phyloP scores from a whole-genome alignment of 192 early-diverging fungal species.

The Phycomyces nitens region DNA sequence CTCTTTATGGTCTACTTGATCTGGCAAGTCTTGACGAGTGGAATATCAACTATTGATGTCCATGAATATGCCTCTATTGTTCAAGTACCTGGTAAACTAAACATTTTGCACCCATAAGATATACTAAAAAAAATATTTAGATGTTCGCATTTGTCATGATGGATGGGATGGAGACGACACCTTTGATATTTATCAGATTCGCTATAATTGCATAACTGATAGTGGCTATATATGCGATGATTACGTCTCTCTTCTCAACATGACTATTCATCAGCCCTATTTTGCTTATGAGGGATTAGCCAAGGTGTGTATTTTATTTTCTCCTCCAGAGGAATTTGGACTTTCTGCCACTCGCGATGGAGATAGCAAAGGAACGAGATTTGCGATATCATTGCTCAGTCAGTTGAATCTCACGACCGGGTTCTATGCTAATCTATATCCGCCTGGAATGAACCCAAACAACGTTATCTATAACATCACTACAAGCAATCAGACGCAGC shows the following conservation, averaged over 20 bases:
- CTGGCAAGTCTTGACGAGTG: no score
- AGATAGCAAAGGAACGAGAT: slow-evolving; percentile 27
- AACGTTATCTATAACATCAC: slow-evolving; percentile 12
- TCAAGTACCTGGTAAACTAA: no score
- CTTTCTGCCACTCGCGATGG: slow-evolving; percentile 23
- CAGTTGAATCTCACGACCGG: slow-evolving; percentile 15
- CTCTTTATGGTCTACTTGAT: no score
- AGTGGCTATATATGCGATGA: slow-evolving; percentile 23
- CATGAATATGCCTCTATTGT: no score
- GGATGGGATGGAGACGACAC: no score
- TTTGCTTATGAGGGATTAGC: slow-evolving; percentile 27
- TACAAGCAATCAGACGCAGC: background rate
- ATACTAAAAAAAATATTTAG: no score
- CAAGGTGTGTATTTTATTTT: slow-evolving; percentile 23
- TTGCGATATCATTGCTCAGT: slow-evolving; percentile 25
- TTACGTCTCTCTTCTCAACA: slow-evolving; percentile 19
- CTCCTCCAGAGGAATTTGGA: slow-evolving; percentile 19
- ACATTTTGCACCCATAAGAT: no score
- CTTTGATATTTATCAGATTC: no score
- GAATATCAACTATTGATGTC: no score
- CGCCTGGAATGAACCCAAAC: slow-evolving; percentile 32
- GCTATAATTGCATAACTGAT: slow-evolving; percentile 19
- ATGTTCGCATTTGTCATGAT: no score
- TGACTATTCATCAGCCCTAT: slow-evolving; percentile 21
- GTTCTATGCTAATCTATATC: slow-evolving; percentile 28